Base-by-base conservation (phyloP, 164 flowering plant species). In the Vitis rotundifolia region DNA sequence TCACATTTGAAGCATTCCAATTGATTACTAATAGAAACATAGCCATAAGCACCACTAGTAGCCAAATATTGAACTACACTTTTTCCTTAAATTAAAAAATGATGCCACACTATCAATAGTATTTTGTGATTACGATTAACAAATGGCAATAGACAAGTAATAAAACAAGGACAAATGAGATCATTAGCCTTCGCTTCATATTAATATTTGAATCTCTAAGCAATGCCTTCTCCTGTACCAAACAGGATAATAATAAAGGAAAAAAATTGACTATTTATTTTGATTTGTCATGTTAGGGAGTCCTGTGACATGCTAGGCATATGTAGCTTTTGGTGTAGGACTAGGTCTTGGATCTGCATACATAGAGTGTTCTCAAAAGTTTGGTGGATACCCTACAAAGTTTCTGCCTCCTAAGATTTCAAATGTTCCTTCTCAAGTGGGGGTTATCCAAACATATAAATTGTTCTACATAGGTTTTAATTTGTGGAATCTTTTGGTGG, bases 251-350 rank as follows among this genome's bases (percentile, higher is more conserved):
- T 6, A 6, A 31, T 0, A 31, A 31, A 6, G 7, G 7, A 31
- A 31, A 6, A 31, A 31, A 31, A 4, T 48, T 10, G 0, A 48
- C 9, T 14, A 2, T 31, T 49, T 37, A 54, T 57, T 47, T 2
- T 61, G 48, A 52, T 71, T 50, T 70, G 12, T 63, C 14, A 14
- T 63, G 29, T 64, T 79, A 92, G 97, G 98, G 77, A 92, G 88
- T 79, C 98, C 98, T 64, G 90, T 79, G 51, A 85, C 90, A 53
- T 87, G 97, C 64, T 89, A 97, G 97, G 93, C 97, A 73, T 79
- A 97, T 73, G 81, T 94, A 26, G 95, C 97, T 71, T 85, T 94
- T 80, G 97, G 97, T 69, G 94, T 97, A 69, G 98, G 98, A 49
- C 52, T 87, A 26, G 98, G 97, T 51, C 76, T 94, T 76, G 97